phyloP scores from a whole-genome alignment of 805 yeast species.

The Schwanniomyces polymorphus region DNA sequence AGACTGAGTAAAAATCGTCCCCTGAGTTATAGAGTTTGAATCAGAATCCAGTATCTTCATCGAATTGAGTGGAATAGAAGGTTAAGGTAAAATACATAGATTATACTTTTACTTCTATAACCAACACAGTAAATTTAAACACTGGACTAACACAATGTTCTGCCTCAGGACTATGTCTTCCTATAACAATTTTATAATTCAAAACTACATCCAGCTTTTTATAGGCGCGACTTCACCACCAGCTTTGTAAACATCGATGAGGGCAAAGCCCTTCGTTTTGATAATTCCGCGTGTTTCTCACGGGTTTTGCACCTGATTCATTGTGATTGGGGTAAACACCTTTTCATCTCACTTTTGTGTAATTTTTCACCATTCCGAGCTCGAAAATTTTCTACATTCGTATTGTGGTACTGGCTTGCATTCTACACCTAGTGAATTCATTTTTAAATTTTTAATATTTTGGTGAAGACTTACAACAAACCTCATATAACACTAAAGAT shows the following conservation, averaged over 20 bases:
- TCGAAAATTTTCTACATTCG: slow-evolving; percentile 4
- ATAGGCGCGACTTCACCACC: too few relatives aligned
- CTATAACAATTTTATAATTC: too few relatives aligned
- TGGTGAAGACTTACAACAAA: slow-evolving; percentile 4
- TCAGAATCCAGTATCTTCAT: too few relatives aligned
- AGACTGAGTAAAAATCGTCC: too few relatives aligned
- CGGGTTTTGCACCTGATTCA: not conserved
- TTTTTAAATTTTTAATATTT: not conserved
- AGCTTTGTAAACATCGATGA: not conserved
- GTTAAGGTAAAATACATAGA: too few relatives aligned
- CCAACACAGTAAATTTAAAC: too few relatives aligned
- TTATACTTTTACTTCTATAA: too few relatives aligned
- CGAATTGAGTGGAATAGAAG: too few relatives aligned
- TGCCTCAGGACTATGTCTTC: too few relatives aligned
- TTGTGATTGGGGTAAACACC: not conserved
- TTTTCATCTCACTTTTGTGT: not conserved
- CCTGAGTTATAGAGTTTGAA: too few relatives aligned
- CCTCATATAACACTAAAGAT: slow-evolving; percentile 14
- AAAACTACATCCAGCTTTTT: too few relatives aligned
- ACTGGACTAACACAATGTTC: too few relatives aligned
- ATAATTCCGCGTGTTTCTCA: not conserved
- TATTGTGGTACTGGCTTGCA: not conserved
- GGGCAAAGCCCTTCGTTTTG: not conserved
- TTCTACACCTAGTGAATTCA: not conserved
- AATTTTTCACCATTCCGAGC: slow-evolving; percentile 6